Conservation (phyloP, 345 rosid species). For the Rhizophora mangle region DNA sequence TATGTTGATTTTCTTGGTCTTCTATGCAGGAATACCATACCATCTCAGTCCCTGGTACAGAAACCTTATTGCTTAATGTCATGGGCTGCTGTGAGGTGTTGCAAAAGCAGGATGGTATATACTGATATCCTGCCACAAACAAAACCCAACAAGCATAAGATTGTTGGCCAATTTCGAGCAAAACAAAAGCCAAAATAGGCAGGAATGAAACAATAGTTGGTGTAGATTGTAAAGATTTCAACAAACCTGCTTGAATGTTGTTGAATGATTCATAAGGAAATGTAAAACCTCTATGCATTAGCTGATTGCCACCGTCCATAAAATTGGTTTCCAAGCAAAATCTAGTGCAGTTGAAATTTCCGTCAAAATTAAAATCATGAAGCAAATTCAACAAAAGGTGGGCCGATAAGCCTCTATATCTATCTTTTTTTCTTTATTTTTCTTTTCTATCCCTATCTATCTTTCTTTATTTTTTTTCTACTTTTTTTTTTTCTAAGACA, state of each 20-base stretch:
- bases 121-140: constrained; percentile 28
- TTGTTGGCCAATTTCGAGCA: neutral
- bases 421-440: too few relatives aligned
- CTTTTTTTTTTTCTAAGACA: too few relatives aligned
- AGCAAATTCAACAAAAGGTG: neutral
- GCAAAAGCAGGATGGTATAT: constrained; percentile 14
- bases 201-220: neutral
- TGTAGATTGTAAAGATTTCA: neutral
- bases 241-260: constrained; percentile 35
- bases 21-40: constrained; percentile 6
- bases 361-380: neutral
- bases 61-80: constrained; percentile 9
- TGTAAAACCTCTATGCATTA: constrained; percentile 21
- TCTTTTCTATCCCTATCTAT: too few relatives aligned
- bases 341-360: constrained; percentile 27
- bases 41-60: constrained; percentile 20
- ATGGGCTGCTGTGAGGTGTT: constrained; percentile 21
- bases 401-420: too few relatives aligned
- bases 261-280: constrained; percentile 29
- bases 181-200: neutral
- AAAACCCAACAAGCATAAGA: neutral
- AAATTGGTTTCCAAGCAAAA: constrained; percentile 30
- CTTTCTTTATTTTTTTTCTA: too few relatives aligned
- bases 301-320: constrained; percentile 24
- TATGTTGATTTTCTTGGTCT: neutral